These are phyloP conservation scores for Hypoxylon sp. DNA, from an alignment of 2,329 filamentous ascomycete species.

Conservation along the genomic window DNA sequence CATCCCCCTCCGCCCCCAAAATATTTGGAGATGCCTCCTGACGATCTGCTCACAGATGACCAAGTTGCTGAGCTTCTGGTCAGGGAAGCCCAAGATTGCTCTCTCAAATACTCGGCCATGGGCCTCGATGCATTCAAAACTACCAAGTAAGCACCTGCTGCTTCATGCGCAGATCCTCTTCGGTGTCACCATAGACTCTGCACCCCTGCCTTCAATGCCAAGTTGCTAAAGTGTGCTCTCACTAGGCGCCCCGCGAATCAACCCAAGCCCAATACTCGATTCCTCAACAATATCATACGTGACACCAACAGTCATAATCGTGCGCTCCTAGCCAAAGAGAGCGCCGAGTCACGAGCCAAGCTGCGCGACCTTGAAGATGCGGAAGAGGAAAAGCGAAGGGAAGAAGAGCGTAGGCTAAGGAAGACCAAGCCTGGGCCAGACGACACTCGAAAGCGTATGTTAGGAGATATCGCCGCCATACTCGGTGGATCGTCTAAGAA, in stretches of 20 bases:
- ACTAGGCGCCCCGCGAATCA: slow-evolving; percentile 72
- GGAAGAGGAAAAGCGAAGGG: slow-evolving; percentile 60
- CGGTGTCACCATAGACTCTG: slow-evolving; percentile 2
- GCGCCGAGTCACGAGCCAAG: slow-evolving; percentile 80
- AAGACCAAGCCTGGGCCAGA: slow-evolving; percentile 62
- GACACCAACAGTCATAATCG: slow-evolving; percentile 92
- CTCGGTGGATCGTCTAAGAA: slow-evolving; percentile 62
- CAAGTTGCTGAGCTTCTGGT: slow-evolving; percentile 85
- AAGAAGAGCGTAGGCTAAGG: slow-evolving; percentile 52
- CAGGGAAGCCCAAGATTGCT: slow-evolving; percentile 82
- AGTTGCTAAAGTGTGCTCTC: slow-evolving; percentile 26
- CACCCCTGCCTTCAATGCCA: slow-evolving; percentile 8
- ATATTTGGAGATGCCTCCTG: slow-evolving; percentile 47
- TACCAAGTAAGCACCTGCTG: slow-evolving; percentile 60
- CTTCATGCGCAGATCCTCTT: slow-evolving; percentile 21
- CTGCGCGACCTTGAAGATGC: slow-evolving; percentile 72
- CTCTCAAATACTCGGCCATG: slow-evolving; percentile 80
- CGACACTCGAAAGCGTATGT: slow-evolving; percentile 71
- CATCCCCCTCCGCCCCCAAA: neutral
- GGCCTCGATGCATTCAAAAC: slow-evolving; percentile 77
- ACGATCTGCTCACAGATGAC: slow-evolving; percentile 76
- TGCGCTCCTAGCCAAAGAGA: slow-evolving; percentile 86
- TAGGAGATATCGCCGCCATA: slow-evolving; percentile 73
- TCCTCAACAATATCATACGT: slow-evolving; percentile 88
- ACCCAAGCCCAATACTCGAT: slow-evolving; percentile 92